phyloP scores from a whole-genome alignment of 2,329 filamentous ascomycete genomes.

The Botryosphaeria dothidea region DNA sequence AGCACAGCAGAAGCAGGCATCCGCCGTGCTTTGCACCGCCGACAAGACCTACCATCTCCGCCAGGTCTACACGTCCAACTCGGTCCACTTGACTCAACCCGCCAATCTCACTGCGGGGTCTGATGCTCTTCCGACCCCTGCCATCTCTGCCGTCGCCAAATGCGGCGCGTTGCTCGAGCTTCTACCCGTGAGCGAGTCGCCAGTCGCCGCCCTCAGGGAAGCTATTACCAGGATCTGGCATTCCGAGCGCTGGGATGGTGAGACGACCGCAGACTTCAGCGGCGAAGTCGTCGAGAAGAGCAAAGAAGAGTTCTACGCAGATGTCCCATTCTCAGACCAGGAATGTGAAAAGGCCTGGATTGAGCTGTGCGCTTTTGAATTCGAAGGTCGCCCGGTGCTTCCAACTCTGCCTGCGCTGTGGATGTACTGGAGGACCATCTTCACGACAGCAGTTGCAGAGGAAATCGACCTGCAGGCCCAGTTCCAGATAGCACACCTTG shows the following conservation, averaged over 20 bases:
- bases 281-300: constrained; percentile 23
- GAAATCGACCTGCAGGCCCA: constrained; percentile 41
- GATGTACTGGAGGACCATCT: constrained; percentile 50
- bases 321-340: constrained; percentile 54
- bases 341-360: constrained; percentile 55
- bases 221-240: constrained; percentile 27
- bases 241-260: constrained; percentile 24
- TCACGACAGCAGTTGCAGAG: constrained; percentile 43
- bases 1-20: constrained; percentile 22
- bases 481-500: constrained; percentile 37
- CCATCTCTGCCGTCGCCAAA: constrained; percentile 45
- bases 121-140: constrained; percentile 30
- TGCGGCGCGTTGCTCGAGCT: constrained; percentile 48
- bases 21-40: constrained; percentile 62
- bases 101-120: constrained; percentile 38
- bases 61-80: constrained; percentile 67
- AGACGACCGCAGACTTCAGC: constrained; percentile 31
- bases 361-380: constrained; percentile 56
- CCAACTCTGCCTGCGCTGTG: constrained; percentile 52
- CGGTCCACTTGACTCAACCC: constrained; percentile 56
- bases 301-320: constrained; percentile 45
- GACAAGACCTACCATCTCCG: constrained; percentile 60
- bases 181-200: constrained; percentile 35
- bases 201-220: constrained; percentile 37
- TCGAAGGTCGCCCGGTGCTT: constrained; percentile 41